Conservation (phyloP, 208 protist species). For the Plasmodiophora brassicae region DNA sequence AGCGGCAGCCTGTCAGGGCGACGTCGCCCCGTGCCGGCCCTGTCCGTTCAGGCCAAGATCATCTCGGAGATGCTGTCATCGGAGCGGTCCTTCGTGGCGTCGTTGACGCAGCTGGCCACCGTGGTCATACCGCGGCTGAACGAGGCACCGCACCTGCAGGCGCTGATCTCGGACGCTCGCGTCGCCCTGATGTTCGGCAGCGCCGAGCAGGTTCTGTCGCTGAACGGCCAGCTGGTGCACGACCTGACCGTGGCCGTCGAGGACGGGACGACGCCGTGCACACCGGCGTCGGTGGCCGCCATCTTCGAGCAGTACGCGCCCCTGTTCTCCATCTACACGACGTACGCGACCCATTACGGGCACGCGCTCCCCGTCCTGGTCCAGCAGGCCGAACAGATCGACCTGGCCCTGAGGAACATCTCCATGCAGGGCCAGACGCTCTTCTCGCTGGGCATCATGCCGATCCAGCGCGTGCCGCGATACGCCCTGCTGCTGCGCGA, state of each 20-base stretch:
- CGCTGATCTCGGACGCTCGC: background rate
- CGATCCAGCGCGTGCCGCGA: conserved; percentile 40
- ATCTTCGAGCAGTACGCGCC: background rate
- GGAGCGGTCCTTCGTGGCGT: background rate
- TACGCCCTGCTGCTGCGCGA: conserved; percentile 38
- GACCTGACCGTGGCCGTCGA: background rate
- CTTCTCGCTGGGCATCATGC: conserved; percentile 35
- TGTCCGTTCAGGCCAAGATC: too few relatives aligned
- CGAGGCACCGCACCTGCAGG: background rate
- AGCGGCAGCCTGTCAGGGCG: too few relatives aligned
- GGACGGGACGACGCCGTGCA: background rate
- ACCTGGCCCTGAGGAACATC: background rate
- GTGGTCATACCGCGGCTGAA: background rate
- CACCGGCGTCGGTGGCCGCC: background rate
- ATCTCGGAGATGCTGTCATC: background rate
- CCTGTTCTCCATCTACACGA: background rate
- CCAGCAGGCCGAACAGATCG: background rate
- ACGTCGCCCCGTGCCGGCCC: too few relatives aligned
- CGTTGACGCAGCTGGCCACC: background rate
- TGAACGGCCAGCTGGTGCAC: background rate
- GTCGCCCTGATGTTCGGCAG: conserved; percentile 8
- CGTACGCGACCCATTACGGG: background rate
- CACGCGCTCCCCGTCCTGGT: background rate
- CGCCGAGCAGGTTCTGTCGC: conserved; percentile 12
- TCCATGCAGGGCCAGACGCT: background rate